Conservation (phyloP, 2,329 filamentous ascomycete genomes). For the Colletotrichum sp. region DNA sequence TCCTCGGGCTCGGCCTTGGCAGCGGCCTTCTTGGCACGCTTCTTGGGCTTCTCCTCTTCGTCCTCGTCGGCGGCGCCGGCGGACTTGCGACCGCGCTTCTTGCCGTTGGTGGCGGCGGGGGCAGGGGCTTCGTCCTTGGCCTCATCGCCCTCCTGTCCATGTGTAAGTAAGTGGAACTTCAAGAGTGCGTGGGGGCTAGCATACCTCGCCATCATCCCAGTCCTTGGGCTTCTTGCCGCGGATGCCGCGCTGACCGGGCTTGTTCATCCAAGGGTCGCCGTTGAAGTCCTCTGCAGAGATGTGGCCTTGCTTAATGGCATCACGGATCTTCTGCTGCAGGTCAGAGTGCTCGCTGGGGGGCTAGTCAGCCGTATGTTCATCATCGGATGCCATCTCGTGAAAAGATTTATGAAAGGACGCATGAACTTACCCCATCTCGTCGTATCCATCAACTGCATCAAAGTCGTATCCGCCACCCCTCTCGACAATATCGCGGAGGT, state of each 20-base stretch:
- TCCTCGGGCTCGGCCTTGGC: conserved; percentile 17
- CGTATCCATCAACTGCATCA: conserved; percentile 78
- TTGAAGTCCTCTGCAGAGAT: conserved; percentile 88
- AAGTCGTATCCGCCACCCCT: conserved; percentile 59
- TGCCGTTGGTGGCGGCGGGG: conserved; percentile 12
- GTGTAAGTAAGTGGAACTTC: neutral
- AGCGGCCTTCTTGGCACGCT: conserved; percentile 29
- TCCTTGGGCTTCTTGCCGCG: conserved; percentile 44
- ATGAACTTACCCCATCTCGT: conserved; percentile 63
- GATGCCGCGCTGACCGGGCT: conserved; percentile 69
- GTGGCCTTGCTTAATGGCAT: conserved; percentile 76
- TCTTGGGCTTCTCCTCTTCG: conserved; percentile 4
- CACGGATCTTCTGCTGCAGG: conserved; percentile 73
- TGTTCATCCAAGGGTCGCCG: conserved; percentile 78
- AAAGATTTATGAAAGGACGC: neutral
- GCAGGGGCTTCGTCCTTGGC: neutral
- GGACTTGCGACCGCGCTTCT: conserved; percentile 21
- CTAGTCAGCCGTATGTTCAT: conserved; percentile 2
- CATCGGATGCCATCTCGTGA: neutral
- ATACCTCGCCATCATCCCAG: conserved; percentile 24
- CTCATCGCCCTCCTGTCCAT: conserved; percentile 32
- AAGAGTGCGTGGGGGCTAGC: neutral
- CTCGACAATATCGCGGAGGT: conserved; percentile 64
- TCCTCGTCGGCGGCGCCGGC: conserved; percentile 16
- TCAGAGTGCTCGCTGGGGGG: conserved; percentile 54